phyloP scores from a whole-genome alignment of 2,329 filamentous ascomycete species.

The Furcasterigmium sp. region DNA sequence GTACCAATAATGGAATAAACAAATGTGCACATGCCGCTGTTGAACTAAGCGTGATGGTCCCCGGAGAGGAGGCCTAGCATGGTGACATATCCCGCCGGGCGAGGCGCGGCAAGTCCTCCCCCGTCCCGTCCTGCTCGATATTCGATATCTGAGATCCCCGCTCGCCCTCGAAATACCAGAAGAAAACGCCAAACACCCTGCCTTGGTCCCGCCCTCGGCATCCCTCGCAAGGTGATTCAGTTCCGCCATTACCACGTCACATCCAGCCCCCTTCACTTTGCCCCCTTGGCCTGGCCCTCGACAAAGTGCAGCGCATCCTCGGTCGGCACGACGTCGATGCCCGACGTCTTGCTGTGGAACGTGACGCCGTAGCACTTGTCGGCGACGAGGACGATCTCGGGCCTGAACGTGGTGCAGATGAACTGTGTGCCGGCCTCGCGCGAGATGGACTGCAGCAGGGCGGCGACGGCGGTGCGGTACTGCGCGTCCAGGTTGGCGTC shows the following conservation, averaged over 20 bases:
- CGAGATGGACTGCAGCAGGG: conserved; percentile 77
- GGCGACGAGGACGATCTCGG: conserved; percentile 90
- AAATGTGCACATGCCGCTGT: too few relatives aligned
- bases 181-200: too few relatives aligned
- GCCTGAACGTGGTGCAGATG: conserved; percentile 97
- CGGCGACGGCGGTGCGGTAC: conserved; percentile 91
- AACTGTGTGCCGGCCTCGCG: conserved; percentile 69
- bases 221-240: too few relatives aligned
- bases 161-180: too few relatives aligned
- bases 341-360: conserved; percentile 89
- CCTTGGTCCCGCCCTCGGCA: too few relatives aligned
- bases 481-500: conserved; percentile 97
- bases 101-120: too few relatives aligned
- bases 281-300: conserved; percentile 60
- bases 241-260: neutral
- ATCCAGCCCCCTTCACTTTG: conserved; percentile 4
- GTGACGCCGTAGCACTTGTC: conserved; percentile 98
- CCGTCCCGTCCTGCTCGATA: too few relatives aligned
- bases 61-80: too few relatives aligned
- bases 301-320: conserved; percentile 92
- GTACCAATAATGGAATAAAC: too few relatives aligned
- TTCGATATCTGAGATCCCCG: too few relatives aligned
- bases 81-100: too few relatives aligned
- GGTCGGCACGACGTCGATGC: conserved; percentile 81
- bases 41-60: too few relatives aligned